Evolutionary conservation across 2,329 filamentous ascomycete genomes (phyloP), one percentile per base, ranked within the genome.

Genomic region (Monosporascus sp.): DNA sequence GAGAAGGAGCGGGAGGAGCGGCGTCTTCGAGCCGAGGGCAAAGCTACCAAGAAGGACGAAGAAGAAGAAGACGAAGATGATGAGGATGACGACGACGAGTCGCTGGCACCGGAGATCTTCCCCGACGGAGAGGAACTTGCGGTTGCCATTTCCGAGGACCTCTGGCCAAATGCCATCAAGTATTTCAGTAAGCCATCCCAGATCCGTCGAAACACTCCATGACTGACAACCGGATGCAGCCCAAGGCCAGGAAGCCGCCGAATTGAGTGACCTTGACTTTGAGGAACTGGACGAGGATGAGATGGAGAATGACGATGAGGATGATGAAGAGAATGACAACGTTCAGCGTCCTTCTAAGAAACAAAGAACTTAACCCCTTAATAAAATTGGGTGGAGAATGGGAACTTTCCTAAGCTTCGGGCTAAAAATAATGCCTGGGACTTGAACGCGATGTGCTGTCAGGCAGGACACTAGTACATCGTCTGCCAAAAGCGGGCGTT

Each of bases 81-180:
- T 0, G 78, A 88, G 0, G 82, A 85, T 0, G 81, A 85, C 0
- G 76, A 81, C 1, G 74, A 83, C 31, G 82, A 86, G 58, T 81
- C 87, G 60, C 80, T 86, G 56, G 83, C 86, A 51, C 79, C 87
- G 48, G 93, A 97, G 72, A 87, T 96, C 62, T 96, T 94, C 77
- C 87, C 89, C n/a, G 84, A 85, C 44, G 93, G 89, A 22, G 90
- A 95, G 61, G 88, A 92, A 57, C 72, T 97, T 48, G 92, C 91
- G 39, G 80, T 90, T 57, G 79, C 85, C 55, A 78, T 97, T 61
- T 84, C 88, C 8, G 92, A 97, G 67, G 93, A 97, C 62, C 75
- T 97, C 50, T 97, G 88, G 86, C 89, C 90, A 48, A 84, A 85
- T 58, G 93, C 92, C 54, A 86, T 96, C 70, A 90, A 89, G 71